Evolutionary conservation across 768 basidiomycete species (phyloP).

Genomic region (Mycena maculata): DNA sequence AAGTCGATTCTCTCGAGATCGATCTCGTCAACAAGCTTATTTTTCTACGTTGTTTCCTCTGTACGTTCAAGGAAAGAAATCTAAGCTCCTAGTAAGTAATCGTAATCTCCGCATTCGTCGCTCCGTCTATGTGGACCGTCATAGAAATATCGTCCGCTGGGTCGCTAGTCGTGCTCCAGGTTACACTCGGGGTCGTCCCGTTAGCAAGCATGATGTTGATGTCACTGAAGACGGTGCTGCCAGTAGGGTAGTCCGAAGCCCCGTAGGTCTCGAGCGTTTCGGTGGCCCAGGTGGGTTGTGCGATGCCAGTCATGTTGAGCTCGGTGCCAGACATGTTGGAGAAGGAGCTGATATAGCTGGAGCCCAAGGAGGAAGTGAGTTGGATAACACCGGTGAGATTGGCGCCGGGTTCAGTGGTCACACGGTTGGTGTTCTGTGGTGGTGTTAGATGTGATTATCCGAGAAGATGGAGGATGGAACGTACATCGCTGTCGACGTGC

Average conservation of each 20-base stretch:
- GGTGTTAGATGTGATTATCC: too few relatives aligned
- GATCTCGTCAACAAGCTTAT: too few relatives aligned
- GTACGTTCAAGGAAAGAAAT: too few relatives aligned
- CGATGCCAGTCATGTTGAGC: not conserved
- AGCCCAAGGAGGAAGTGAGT: not conserved
- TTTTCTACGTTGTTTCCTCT: too few relatives aligned
- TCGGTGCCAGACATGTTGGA: conserved; percentile 4
- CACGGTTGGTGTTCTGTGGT: too few relatives aligned
- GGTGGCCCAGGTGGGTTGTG: conserved; percentile 14
- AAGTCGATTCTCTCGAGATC: too few relatives aligned
- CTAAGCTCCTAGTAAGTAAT: conserved; percentile 20
- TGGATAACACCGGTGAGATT: conserved; percentile 15
- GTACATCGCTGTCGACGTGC: too few relatives aligned
- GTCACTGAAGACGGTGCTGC: conserved; percentile 14
- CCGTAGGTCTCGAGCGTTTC: conserved; percentile 15
- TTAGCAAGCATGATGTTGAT: conserved; percentile 6
- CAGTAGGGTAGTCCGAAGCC: conserved; percentile 18
- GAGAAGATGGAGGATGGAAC: too few relatives aligned
- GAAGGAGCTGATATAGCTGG: conserved; percentile 10
- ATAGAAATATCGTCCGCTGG: conserved; percentile 6
- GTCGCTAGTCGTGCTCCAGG: not conserved
- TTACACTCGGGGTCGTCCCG: not conserved
- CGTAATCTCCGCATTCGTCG: conserved; percentile 16
- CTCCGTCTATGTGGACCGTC: conserved; percentile 5
- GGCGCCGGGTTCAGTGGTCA: too few relatives aligned